Evolutionary conservation across 202 grass and related monocot genomes (phyloP), one percentile per base, ranked within the genome.

Genomic region (Zizania palustris): DNA sequence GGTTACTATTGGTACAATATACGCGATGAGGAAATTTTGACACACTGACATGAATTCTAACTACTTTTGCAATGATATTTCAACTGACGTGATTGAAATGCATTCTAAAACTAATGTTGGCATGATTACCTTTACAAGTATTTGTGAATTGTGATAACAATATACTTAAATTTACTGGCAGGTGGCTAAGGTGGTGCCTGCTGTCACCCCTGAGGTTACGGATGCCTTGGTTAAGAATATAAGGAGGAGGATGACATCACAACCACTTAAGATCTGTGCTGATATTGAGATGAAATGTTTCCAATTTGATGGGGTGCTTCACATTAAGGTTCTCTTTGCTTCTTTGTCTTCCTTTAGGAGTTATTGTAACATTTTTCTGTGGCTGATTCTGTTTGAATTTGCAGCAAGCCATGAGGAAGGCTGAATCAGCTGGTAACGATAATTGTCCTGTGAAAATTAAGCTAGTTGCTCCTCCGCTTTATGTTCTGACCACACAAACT

Each of bases 231-330:
- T 97, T 19, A 97, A 91, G 84, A 97, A 97, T 57, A 97, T 93
- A 67, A 91, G 90, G 84, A 88, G 93, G 74, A 91, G 93, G 73
- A 97, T 97, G 93, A 93, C 93, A 15, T 88, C 93, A 18, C 93
- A 97, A 45, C 93, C 93, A 34, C 79, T 97, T 13, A 97, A 97
- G 84, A 97, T 97, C n/a, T 90, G 88, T 69, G 90, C 88, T 79
- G 90, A 97, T 80, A 75, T 97, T 14, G 90, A 97, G 79, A 97
- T 97, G 84, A 93, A 90, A 72, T 97, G 93, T 73, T 97, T 89
- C 82, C 93, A 93, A 75, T 93, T 97, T 38, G 90, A 97, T 75
- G 93, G 93, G 12, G 93, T 97, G 80, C 93, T 97, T 45, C 93
- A 97, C 63, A 97, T 93, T 67, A 90, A 97, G 90, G 90, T 91